Evolutionary conservation across 768 basidiomycete species (phyloP).

Genomic region (Austroboletus eburneus): DNA sequence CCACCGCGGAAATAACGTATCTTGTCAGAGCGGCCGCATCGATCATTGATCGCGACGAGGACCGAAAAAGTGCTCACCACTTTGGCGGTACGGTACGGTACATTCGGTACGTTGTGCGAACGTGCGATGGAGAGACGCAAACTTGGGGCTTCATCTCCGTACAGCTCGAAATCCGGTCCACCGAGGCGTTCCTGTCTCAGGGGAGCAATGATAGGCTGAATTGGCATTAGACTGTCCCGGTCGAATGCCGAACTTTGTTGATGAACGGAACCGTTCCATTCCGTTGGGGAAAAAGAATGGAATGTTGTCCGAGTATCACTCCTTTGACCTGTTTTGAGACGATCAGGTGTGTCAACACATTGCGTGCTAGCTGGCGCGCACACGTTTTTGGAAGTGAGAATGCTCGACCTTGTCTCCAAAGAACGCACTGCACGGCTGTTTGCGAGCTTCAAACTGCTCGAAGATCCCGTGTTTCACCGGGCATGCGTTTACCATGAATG

Average conservation of each 20-base stretch:
- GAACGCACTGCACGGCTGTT: conserved; percentile 9
- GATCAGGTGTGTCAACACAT: conserved; percentile 7
- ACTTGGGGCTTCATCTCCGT: conserved; percentile 25
- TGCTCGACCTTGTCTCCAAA: conserved; percentile 5
- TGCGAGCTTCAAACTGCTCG: conserved; percentile 8
- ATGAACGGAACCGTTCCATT: conserved; percentile 12
- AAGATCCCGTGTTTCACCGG: conserved; percentile 8
- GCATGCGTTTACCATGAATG: conserved; percentile 2
- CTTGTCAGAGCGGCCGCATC: conserved; percentile 8
- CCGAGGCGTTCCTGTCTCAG: conserved; percentile 28
- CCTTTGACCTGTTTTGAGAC: conserved; percentile 13
- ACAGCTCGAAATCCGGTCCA: conserved; percentile 20
- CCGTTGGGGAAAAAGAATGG: conserved; percentile 5
- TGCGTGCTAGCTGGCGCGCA: not conserved
- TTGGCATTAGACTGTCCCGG: conserved; percentile 21
- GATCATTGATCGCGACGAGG: conserved; percentile 18
- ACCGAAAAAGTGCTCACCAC: conserved; percentile 8
- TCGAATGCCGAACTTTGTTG: conserved; percentile 7
- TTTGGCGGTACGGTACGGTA: conserved; percentile 7
- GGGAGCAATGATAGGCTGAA: conserved; percentile 17
- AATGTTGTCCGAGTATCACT: conserved; percentile 9
- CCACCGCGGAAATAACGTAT: conserved; percentile 24
- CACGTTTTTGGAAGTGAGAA: conserved; percentile 18
- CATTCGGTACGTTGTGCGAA: conserved; percentile 18
- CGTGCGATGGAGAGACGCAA: conserved; percentile 23